phyloP scores from a whole-genome alignment of 2,329 filamentous ascomycete species.

The Sarocladiaceae sp. region DNA sequence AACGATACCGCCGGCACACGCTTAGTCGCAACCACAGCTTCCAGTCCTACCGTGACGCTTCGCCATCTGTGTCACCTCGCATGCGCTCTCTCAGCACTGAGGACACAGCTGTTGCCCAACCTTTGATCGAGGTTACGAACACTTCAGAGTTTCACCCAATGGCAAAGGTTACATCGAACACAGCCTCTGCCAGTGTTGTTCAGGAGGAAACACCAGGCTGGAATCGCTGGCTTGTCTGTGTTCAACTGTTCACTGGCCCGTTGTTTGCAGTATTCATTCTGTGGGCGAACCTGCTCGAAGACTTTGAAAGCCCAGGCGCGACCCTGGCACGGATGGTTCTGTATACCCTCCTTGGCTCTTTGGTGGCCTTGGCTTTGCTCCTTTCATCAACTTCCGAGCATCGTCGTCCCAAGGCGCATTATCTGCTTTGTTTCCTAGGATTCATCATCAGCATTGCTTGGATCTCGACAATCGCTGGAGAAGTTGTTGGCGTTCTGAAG shows the following conservation, averaged over 20 bases:
- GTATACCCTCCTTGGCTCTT: conserved; percentile 64
- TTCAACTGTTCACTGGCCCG: conserved; percentile 85
- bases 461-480: conserved; percentile 93
- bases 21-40: conserved; percentile 22
- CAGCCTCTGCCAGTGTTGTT: conserved; percentile 18
- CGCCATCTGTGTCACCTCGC: conserved; percentile 13
- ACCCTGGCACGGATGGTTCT: conserved; percentile 54
- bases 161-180: background rate
- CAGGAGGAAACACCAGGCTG: conserved; percentile 55
- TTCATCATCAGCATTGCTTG: conserved; percentile 91
- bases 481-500: conserved; percentile 94
- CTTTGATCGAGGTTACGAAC: conserved; percentile 16
- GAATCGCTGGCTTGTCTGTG: conserved; percentile 85
- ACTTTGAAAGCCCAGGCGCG: conserved; percentile 46
- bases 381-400: conserved; percentile 64
- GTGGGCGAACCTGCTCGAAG: conserved; percentile 64
- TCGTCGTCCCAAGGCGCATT: conserved; percentile 68
- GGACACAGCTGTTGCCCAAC: conserved; percentile 15
- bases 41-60: conserved; percentile 12
- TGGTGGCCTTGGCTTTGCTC: conserved; percentile 62
- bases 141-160: background rate
- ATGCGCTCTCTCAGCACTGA: conserved; percentile 18
- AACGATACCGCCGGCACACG: conserved; percentile 51
- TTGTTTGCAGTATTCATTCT: conserved; percentile 75
- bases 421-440: conserved; percentile 79